Evolutionary conservation across 805 yeast genomes (phyloP).

Genomic region (Metschnikowia gruessii): DNA sequence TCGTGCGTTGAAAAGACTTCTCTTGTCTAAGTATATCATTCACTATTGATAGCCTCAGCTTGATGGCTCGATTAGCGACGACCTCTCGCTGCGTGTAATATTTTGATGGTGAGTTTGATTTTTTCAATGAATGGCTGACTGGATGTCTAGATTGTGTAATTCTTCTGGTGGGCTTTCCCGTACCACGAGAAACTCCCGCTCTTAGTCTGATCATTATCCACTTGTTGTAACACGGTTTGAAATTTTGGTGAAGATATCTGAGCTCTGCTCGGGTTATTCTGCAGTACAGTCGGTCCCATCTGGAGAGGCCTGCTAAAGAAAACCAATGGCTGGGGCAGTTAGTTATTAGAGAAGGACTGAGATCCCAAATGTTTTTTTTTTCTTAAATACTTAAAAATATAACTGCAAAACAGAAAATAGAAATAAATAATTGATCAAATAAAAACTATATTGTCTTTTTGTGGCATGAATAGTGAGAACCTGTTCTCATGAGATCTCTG

Average conservation of each 20-base stretch:
- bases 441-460: background rate
- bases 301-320: too few relatives aligned
- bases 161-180: background rate
- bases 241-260: background rate
- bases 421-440: too few relatives aligned
- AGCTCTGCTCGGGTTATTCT: background rate
- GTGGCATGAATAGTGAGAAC: too few relatives aligned
- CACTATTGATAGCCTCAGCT: background rate
- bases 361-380: too few relatives aligned
- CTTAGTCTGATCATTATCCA: background rate
- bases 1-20: constrained; percentile 2
- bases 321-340: too few relatives aligned
- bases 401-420: too few relatives aligned
- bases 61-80: constrained; percentile 1
- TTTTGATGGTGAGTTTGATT: background rate
- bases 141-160: background rate
- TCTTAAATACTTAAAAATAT: too few relatives aligned
- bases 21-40: background rate
- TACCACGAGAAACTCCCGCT: background rate
- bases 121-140: background rate
- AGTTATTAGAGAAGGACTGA: too few relatives aligned
- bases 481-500: background rate
- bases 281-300: background rate
- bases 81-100: background rate
- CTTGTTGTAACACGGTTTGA: background rate